Evolutionary conservation across 768 basidiomycete genomes (phyloP), one percentile per base, ranked within the genome.

Genomic region (Brasilioporus rufonigricans): DNA sequence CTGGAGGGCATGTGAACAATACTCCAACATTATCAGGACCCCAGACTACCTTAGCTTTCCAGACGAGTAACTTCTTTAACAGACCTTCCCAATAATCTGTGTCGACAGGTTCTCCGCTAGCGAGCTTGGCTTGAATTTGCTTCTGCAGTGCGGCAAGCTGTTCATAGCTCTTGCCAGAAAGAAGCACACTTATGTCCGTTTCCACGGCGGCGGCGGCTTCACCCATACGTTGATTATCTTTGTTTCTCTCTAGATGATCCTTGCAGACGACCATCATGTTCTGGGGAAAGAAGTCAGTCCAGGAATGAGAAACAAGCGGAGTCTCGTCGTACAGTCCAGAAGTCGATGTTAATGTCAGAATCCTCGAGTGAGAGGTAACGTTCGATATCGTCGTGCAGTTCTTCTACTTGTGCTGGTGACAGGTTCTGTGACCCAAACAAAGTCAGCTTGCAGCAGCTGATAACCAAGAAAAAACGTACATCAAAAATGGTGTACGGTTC

Each of bases 401-500:
- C 96, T 59, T 93, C 85, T 9, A 92, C 89, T 76, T 99, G 95
- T 44, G 86, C 83, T 5, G 86, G 74, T 16, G 91, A 86, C 27
- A 99, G 79, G 69, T 87, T 98, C 92, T 94, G 61, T 14, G 48
- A 43, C 53, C 67, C 31, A 43, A 13, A 32, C 64, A 18, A 64
- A 54, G 43, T 19, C 32, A 18, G 19, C 33, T 16, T 9, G 6
- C 23, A 16, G 16, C 29, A 36, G 18, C 32, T 26, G 38, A 19
- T 4, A 13, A 9, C 1, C 16, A 26, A 38, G 11, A 21, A 35
- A 26, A 57, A 4, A 76, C 89, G 58, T 68, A 94, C 95, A 59
- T 97, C 93, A 59, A 98, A 87, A 61, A 99, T 98, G 63, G 90
- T 91, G 75, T 98, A 99, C 1, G 97, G 97, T 67, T 99, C 97